Evolutionary conservation across 2,329 filamentous ascomycete genomes (phyloP), one percentile per base, ranked within the genome.

Genomic region (Colletotrichum spaethianum): DNA sequence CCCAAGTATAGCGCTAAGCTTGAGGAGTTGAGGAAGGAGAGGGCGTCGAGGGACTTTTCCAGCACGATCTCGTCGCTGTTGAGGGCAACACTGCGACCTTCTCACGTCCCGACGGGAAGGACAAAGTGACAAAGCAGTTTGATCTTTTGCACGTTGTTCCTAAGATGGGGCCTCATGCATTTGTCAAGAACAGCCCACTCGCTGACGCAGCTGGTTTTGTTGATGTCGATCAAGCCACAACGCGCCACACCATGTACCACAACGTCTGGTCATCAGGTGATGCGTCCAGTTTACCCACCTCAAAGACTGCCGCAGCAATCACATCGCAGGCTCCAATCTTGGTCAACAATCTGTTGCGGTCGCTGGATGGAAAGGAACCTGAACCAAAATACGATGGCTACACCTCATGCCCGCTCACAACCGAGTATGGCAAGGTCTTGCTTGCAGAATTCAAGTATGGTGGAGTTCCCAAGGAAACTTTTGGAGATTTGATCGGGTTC

Each of bases 361-460:
- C 81, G 0, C 76, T 87, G 62, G 83, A 88, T 20, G 86, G 86
- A 42, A 84, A 86, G 75, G 77, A 82, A 12, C 79, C 81, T 0
- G 80, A 86, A 26, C 82, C 82, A 0, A 75, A 74, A 1, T 89
- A 89, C 67, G 87, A 89, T 72, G 87, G 87, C 2, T 89, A 89
- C 79, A 88, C 87, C 5, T 89, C 87, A 0, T 89, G 87, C 75
- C 88, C 87, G 6, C 81, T 89, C 2, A 55, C 84, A 70, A 89
- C 86, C 1, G 84, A 90, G 75, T 89, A 91, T 73, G 88, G 88
- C 70, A 91, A 91, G 81, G 88, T 92, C 1, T 82, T 92, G 26
- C 86, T 92, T 11, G 89, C 89, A 0, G 90, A 92, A 78, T 92
- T 92, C 83, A 91, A 89, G 81, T 92, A 92, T 73, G 90, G 88